Evolutionary conservation across 768 basidiomycete genomes (phyloP), one percentile per base, ranked within the genome.

Genomic region (Podaxis sp.): DNA sequence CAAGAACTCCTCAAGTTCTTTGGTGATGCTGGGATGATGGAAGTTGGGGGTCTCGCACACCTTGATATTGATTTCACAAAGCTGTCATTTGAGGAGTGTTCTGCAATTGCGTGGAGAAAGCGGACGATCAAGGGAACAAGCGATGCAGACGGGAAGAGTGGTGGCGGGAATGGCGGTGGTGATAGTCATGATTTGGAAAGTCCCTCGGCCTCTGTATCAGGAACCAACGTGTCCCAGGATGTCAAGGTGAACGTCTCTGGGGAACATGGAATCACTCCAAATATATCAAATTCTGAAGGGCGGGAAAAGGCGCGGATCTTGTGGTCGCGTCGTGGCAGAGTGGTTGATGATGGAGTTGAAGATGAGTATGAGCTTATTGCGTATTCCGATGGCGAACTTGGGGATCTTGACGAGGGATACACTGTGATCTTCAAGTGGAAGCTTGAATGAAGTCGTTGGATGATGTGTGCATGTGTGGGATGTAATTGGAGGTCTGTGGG

Each of bases 1-100:
- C 75, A 79, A 64, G 73, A 68, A 37, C 65, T 82, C 24, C 64
- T 80, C 43, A 57, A 59, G 53, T 57, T 70, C 19, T 70, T 78
- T 19, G 66, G 64, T 13, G 60, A 61, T 47, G 43, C 25, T 52
- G 67, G 71, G 4, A 66, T 75, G 22, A 22, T 79, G 22, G 67
- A 72, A 11, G 69, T 80, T 12, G 69, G 66, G 38, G 70, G 69
- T 49, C 73, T 83, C 56, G 72, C 73, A 17, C 81, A 82, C 60
- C 54, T 81, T 6, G 74, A 68, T 47, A 66, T 81, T 37, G 73
- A 80, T 59, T 80, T 80, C 63, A 65, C 64, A 3, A 60, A 66
- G n/a, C 67, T 79, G 33, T 29, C 52, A 36, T 61, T 61, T 25
- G 53, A 61, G 43, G 53, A 61, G 43, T 61, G 60, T 25, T 15